Percentiles rank a stretch among this genome's conserved stretches.
Evolutionary conservation across 495 filamentous ascomycete genomes (phyloP).

Genomic region (Neurospora intermedia): DNA sequence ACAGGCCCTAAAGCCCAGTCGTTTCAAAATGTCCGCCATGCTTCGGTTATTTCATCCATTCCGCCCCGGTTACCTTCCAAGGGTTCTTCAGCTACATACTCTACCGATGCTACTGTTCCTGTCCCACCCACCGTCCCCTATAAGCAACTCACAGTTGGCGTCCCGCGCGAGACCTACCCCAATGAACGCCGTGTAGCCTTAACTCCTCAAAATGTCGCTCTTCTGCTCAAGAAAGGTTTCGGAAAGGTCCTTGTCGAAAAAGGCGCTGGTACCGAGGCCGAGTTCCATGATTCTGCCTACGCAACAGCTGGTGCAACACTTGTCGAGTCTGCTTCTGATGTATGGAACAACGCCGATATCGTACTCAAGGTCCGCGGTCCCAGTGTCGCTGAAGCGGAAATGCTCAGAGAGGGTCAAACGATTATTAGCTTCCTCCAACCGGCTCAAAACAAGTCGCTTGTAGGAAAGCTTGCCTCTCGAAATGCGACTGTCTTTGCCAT

Average conservation of each 20-base stretch:
- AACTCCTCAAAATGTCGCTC: conserved; percentile 65
- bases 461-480: conserved; percentile 53
- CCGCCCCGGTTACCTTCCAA: conserved; percentile 3
- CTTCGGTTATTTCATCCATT: conserved; percentile 20
- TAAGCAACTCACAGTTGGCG: conserved; percentile 54
- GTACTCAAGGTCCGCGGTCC: conserved; percentile 70
- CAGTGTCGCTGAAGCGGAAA: conserved; percentile 50
- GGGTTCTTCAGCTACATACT: conserved; percentile 14
- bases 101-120: conserved; percentile 25
- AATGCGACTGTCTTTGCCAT: conserved; percentile 66
- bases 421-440: conserved; percentile 69
- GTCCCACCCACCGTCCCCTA: conserved; percentile 50
- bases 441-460: conserved; percentile 55
- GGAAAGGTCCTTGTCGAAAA: conserved; percentile 60
- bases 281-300: conserved; percentile 62
- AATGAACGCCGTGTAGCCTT: conserved; percentile 71
- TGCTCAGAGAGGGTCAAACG: conserved; percentile 50
- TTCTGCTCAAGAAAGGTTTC: conserved; percentile 73
- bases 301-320: conserved; percentile 60
- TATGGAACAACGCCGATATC: conserved; percentile 64
- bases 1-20: conserved; percentile 7
- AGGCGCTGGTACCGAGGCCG: conserved; percentile 61
- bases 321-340: conserved; percentile 41
- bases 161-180: conserved; percentile 58
- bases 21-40: conserved; percentile 23